A percentile compares a stretch with the other conserved stretches of the same genome.
phyloP scores from a whole-genome alignment of 2,329 filamentous ascomycete species.

The Metarhizium brunneum region DNA sequence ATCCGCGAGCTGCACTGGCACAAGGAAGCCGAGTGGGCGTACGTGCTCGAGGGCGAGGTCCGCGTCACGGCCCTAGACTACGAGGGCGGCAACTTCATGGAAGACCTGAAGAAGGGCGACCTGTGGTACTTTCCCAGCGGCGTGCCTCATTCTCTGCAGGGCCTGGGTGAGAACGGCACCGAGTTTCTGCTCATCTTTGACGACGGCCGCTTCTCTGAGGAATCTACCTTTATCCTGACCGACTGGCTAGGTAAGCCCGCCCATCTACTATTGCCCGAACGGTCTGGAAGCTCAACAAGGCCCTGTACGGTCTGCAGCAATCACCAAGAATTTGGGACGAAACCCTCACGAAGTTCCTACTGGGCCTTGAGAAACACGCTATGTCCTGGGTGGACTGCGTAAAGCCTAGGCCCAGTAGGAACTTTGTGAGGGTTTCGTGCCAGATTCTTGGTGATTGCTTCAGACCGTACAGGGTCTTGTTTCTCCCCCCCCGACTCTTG shows the following conservation, averaged over 20 bases:
- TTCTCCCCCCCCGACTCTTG: no score
- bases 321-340: not conserved
- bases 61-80: slow-evolving; percentile 66
- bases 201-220: slow-evolving; percentile 42
- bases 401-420: not conserved
- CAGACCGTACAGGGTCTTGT: no score
- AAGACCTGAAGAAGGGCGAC: slow-evolving; percentile 67
- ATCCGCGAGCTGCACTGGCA: slow-evolving; percentile 77
- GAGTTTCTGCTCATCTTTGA: slow-evolving; percentile 41
- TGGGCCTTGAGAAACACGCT: no score
- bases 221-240: slow-evolving; percentile 63
- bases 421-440: no score
- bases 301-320: not conserved
- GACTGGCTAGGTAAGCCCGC: slow-evolving; percentile 53
- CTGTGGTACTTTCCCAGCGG: slow-evolving; percentile 76
- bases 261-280: no score
- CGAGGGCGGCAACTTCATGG: slow-evolving; percentile 68
- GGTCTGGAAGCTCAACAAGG: no score
- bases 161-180: slow-evolving; percentile 52
- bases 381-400: not conserved
- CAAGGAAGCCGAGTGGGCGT: slow-evolving; percentile 72
- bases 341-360: no score
- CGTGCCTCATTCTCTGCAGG: slow-evolving; percentile 69
- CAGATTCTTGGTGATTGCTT: not conserved
- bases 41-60: slow-evolving; percentile 60